These are phyloP conservation scores for Quercus rubra DNA, from an alignment of 306 rosid species.

Conservation along the genomic window DNA sequence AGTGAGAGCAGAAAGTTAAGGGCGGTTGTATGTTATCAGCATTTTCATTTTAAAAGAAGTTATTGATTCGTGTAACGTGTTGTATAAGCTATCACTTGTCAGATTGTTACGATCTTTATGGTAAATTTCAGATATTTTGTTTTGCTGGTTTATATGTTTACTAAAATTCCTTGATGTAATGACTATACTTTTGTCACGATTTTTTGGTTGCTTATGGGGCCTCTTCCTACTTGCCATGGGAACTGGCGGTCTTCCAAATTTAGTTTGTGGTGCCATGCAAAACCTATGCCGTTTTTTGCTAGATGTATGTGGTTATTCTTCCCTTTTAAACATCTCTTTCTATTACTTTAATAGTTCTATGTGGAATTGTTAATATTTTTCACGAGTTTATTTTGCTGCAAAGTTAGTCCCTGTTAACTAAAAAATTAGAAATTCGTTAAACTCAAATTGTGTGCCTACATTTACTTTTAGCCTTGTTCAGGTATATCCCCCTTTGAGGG, in stretches of 20 bases:
- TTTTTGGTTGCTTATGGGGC: no score
- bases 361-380: background rate
- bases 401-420: background rate
- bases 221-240: background rate
- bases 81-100: no score
- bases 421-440: background rate
- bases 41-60: background rate
- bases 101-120: background rate
- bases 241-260: background rate
- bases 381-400: background rate
- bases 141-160: background rate
- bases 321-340: background rate
- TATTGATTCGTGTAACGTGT: background rate
- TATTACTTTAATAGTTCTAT: background rate
- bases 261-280: background rate
- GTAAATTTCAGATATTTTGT: background rate
- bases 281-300: background rate
- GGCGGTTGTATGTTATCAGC: background rate
- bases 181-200: no score
- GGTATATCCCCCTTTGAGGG: background rate
- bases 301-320: background rate
- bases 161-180: background rate
- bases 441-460: background rate
- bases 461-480: background rate
- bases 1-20: background rate